Evolutionary conservation across 352 stramenopile genomes (phyloP).

Genomic region (Phytopythium montanum): DNA sequence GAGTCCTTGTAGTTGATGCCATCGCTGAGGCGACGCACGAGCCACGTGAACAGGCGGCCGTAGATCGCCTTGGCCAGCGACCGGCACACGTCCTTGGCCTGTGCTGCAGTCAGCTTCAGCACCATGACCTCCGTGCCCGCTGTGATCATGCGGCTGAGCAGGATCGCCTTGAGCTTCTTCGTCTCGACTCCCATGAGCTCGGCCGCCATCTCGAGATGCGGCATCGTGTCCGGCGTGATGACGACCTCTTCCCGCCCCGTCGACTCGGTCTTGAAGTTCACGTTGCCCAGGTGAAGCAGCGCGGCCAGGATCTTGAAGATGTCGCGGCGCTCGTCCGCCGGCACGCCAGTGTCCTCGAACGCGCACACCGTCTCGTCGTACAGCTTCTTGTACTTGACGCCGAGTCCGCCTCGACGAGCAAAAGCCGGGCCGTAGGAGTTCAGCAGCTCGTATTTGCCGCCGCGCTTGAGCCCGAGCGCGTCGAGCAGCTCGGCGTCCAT

Average conservation of each 20-base stretch:
- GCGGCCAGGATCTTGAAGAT: slow-evolving; percentile 85
- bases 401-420: slow-evolving; percentile 22
- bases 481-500: slow-evolving; percentile 57
- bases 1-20: slow-evolving; percentile 74
- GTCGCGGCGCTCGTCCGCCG: slow-evolving; percentile 31
- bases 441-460: slow-evolving; percentile 84
- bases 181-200: slow-evolving; percentile 84
- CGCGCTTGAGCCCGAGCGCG: slow-evolving; percentile 53
- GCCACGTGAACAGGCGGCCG: slow-evolving; percentile 93
- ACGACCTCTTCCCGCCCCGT: slow-evolving; percentile 37
- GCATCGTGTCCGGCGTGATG: slow-evolving; percentile 29
- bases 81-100: slow-evolving; percentile 88
- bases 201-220: slow-evolving; percentile 80
- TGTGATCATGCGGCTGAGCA: slow-evolving; percentile 91
- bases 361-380: slow-evolving; percentile 70
- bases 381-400: slow-evolving; percentile 48
- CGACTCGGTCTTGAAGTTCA: slow-evolving; percentile 71
- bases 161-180: slow-evolving; percentile 77
- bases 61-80: slow-evolving; percentile 97
- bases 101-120: slow-evolving; percentile 60
- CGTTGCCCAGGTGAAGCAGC: slow-evolving; percentile 95
- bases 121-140: slow-evolving; percentile 89
- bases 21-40: slow-evolving; percentile 86
- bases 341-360: slow-evolving; percentile 72
- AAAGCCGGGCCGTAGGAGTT: slow-evolving; percentile 76